These are phyloP conservation scores for Paramecium caudatum DNA, from an alignment of 73 alveolate genomes.

Conservation along the genomic window DNA sequence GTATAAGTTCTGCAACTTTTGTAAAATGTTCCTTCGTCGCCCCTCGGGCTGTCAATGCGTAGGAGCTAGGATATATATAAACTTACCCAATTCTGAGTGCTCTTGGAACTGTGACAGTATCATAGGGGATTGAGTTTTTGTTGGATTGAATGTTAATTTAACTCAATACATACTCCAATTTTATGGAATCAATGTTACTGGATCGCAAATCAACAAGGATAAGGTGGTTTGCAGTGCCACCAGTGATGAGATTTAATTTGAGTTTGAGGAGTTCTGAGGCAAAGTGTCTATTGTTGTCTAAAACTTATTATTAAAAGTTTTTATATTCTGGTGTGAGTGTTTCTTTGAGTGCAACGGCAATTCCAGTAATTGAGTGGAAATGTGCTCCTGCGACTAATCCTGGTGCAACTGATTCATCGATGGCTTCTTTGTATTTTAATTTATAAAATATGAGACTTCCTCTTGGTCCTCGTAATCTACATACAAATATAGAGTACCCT, in stretches of 20 bases:
- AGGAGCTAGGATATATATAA: neutral
- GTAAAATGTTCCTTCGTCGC: conserved; percentile 39
- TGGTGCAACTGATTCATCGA: conserved; percentile 85
- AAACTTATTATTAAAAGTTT: conserved; percentile 75
- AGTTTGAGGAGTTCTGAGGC: conserved; percentile 71
- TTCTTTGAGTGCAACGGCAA: conserved; percentile 85
- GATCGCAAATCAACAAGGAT: conserved; percentile 67
- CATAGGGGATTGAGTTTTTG: conserved; percentile 54
- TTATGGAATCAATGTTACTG: conserved; percentile 31
- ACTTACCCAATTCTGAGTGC: conserved; percentile 8
- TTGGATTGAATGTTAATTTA: conserved; percentile 48
- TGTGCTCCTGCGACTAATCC: conserved; percentile 86
- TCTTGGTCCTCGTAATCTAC: conserved; percentile 87
- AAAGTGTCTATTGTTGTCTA: conserved; percentile 78
- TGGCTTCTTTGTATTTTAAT: conserved; percentile 73
- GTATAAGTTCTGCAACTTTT: neutral
- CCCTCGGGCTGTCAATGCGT: neutral
- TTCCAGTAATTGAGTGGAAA: conserved; percentile 81
- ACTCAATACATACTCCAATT: conserved; percentile 26
- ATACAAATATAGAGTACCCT: conserved; percentile 1
- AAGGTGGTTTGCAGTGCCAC: conserved; percentile 89
- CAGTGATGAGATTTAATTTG: conserved; percentile 79
- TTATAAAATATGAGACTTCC: conserved; percentile 82
- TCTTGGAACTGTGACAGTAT: conserved; percentile 36
- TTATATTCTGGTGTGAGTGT: conserved; percentile 76